These are phyloP conservation scores for Piedraia hortae DNA, from an alignment of 2,329 filamentous ascomycete species.

Conservation along the genomic window DNA sequence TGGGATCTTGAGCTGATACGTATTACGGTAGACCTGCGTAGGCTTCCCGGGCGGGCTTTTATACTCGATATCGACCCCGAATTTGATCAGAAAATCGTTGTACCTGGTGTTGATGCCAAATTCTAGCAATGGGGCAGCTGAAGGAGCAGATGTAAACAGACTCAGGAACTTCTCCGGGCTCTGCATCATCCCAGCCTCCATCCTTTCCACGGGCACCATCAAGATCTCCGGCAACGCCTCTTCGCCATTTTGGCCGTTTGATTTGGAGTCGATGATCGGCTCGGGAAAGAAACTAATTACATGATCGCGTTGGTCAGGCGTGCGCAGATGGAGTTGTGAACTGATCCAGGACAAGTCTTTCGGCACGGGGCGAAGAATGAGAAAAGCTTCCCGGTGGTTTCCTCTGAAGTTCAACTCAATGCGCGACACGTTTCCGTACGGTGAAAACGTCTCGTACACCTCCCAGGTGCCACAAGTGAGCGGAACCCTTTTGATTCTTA, in stretches of 20 bases:
- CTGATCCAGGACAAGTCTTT: not conserved
- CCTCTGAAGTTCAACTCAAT: constrained; percentile 1
- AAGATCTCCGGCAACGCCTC: not conserved
- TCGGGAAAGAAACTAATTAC: not conserved
- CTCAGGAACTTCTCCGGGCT: not conserved
- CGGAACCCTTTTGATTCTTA: not conserved
- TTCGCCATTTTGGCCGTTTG: not conserved
- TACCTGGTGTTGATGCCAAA: constrained; percentile 1
- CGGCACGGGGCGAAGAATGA: constrained; percentile 1
- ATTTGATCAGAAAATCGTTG: constrained; percentile 1
- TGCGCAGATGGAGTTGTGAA: not conserved
- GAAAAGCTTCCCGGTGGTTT: not conserved
- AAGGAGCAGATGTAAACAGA: not conserved
- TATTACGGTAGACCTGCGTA: not conserved
- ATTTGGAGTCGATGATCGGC: not conserved
- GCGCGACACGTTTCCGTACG: constrained; percentile 1
- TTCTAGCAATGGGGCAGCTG: not conserved
- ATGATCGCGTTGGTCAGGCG: not conserved
- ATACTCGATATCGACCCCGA: not conserved
- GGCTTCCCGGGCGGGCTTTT: not conserved
- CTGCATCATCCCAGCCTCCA: constrained; percentile 1
- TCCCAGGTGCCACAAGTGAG: constrained; percentile 1
- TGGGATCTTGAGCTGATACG: constrained; percentile 18
- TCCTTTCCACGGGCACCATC: not conserved
- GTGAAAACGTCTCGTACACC: not conserved